A percentile compares a stretch with the other conserved stretches of the same genome.
Conservation (phyloP, 2,329 filamentous ascomycete genomes). For the Nothophaeocryptopus gaeumannii region DNA sequence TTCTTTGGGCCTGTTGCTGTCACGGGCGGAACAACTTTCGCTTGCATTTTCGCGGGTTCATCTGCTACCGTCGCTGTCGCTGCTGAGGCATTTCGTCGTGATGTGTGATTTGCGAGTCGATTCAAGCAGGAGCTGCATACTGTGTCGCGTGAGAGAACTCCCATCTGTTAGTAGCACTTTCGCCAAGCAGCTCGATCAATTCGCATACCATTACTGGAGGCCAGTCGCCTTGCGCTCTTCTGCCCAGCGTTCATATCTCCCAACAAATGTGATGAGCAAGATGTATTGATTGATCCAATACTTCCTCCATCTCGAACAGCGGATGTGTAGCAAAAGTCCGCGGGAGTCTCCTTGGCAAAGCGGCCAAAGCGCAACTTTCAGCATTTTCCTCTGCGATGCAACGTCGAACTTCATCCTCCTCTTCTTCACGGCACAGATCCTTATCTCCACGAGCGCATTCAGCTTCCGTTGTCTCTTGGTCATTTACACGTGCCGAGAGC, state of each 20-base stretch:
- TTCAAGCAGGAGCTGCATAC: slow-evolving; percentile 48
- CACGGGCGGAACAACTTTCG: slow-evolving; percentile 33
- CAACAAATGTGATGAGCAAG: not conserved
- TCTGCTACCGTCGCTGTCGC: slow-evolving; percentile 37
- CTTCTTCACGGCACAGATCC: slow-evolving; percentile 64
- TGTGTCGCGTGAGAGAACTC: slow-evolving; percentile 39
- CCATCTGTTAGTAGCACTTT: slow-evolving; percentile 8
- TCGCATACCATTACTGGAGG: slow-evolving; percentile 40
- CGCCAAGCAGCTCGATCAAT: not conserved
- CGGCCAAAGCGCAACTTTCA: too few relatives aligned
- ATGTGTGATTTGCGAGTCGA: slow-evolving; percentile 36
- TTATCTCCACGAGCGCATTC: slow-evolving; percentile 85
- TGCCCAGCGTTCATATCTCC: slow-evolving; percentile 45
- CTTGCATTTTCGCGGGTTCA: slow-evolving; percentile 24
- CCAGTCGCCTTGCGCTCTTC: slow-evolving; percentile 45
- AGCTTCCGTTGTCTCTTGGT: slow-evolving; percentile 71
- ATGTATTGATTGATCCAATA: not conserved
- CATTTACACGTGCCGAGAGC: slow-evolving; percentile 90
- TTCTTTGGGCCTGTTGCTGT: slow-evolving; percentile 48
- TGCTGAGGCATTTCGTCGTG: slow-evolving; percentile 36
- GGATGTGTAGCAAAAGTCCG: not conserved
- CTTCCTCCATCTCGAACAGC: not conserved
- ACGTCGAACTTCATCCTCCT: slow-evolving; percentile 10
- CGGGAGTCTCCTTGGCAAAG: too few relatives aligned
- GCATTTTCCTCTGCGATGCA: too few relatives aligned